Evolutionary conservation across 73 alveolate species (phyloP).

Genomic region (Symbiodinium pilosum): DNA sequence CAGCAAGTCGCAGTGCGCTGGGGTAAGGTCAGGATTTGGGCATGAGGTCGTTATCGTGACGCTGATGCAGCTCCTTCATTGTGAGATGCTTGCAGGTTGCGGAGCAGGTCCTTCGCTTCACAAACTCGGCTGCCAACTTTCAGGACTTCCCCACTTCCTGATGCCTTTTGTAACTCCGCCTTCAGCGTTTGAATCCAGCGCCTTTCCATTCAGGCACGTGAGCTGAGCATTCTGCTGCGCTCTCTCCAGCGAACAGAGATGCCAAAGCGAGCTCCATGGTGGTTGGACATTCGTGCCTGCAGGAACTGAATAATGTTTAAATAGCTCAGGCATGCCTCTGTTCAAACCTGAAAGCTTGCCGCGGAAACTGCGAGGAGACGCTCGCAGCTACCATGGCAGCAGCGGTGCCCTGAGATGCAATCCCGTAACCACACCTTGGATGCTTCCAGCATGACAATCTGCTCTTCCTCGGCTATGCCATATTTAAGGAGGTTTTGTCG

Average conservation of each 20-base stretch:
- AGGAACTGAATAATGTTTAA: not conserved
- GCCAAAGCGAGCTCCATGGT: slow-evolving; percentile 22
- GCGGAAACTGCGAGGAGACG: not conserved
- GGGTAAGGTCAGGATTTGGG: too few species aligned
- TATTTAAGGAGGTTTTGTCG: too few species aligned
- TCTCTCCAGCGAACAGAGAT: not conserved
- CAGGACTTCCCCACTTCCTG: not conserved
- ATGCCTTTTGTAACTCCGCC: too few species aligned
- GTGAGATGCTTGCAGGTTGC: too few species aligned
- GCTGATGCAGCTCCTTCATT: too few species aligned
- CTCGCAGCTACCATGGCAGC: slow-evolving; percentile 10
- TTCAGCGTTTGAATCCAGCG: not conserved
- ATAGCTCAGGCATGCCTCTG: too few species aligned
- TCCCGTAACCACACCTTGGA: too few species aligned
- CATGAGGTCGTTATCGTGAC: too few species aligned
- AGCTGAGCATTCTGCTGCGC: slow-evolving; percentile 16
- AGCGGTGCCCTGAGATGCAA: not conserved
- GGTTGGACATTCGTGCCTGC: not conserved
- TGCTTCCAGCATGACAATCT: too few species aligned
- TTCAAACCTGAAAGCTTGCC: too few species aligned
- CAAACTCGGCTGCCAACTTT: not conserved
- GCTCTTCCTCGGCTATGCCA: too few species aligned
- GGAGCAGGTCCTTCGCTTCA: slow-evolving; percentile 2
- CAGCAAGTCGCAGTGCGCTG: too few species aligned
- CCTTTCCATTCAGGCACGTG: not conserved